Percentiles rank a stretch among this genome's conserved stretches.
Evolutionary conservation across 371 early-diverging fungal genomes (phyloP).

Genomic region (Chytridiales sp.): DNA sequence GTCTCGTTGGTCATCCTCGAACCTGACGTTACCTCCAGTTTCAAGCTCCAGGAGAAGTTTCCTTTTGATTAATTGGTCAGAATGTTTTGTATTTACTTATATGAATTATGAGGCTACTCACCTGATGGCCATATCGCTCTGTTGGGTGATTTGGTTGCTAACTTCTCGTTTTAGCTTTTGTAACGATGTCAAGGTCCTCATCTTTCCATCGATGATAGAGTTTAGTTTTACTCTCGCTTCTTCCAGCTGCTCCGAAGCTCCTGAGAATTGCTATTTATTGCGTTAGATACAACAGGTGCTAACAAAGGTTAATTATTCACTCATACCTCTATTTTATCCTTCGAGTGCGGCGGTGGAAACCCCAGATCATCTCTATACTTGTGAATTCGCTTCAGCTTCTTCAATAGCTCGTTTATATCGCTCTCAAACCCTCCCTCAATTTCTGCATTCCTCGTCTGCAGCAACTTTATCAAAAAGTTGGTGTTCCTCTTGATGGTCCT

Average conservation of each 20-base stretch:
- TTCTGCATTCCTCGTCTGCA: slow-evolving; percentile 19
- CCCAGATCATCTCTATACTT: slow-evolving; percentile 34
- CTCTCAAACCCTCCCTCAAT: slow-evolving; percentile 27
- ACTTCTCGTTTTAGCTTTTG: slow-evolving; percentile 35
- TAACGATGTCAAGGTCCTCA: slow-evolving; percentile 21
- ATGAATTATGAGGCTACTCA: slow-evolving; percentile 6
- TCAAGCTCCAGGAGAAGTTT: slow-evolving; percentile 50
- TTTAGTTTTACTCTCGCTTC: slow-evolving; percentile 21
- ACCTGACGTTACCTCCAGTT: slow-evolving; percentile 57
- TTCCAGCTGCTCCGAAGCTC: slow-evolving; percentile 21
- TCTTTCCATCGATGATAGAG: slow-evolving; percentile 30
- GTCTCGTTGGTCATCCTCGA: slow-evolving; percentile 49
- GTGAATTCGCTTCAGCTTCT: slow-evolving; percentile 25
- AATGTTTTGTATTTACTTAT: not conserved
- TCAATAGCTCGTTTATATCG: slow-evolving; percentile 29
- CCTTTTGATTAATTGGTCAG: slow-evolving; percentile 17
- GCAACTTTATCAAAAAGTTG: slow-evolving; percentile 45
- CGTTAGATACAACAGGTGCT: not conserved
- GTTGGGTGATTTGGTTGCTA: slow-evolving; percentile 35
- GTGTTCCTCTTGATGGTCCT: slow-evolving; percentile 53
- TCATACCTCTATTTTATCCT: not conserved
- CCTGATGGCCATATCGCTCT: slow-evolving; percentile 51
- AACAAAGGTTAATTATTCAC: not conserved
- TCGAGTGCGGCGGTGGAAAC: slow-evolving; percentile 2
- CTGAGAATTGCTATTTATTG: slow-evolving; percentile 14